Evolutionary conservation across 148 eudicot species (phyloP).

Genomic region (Persicaria tinctoria): DNA sequence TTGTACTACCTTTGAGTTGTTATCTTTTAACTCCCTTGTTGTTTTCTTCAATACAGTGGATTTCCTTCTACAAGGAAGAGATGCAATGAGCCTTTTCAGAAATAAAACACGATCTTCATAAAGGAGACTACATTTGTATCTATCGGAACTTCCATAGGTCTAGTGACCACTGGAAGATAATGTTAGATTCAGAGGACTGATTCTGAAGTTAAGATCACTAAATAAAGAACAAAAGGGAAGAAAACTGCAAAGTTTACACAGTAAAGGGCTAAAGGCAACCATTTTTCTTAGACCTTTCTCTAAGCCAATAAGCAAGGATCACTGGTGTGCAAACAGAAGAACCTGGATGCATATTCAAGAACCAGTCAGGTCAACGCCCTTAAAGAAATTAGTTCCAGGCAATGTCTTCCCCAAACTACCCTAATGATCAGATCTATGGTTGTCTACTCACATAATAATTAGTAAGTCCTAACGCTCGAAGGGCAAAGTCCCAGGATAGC

Average conservation of each 20-base stretch:
- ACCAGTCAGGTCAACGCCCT: not conserved
- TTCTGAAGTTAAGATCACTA: not conserved
- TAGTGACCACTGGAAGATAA: not conserved
- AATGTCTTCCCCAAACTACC: too few relatives aligned
- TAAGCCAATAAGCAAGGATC: not conserved
- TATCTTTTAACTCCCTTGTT: not conserved
- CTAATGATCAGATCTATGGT: too few relatives aligned
- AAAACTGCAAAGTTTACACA: not conserved
- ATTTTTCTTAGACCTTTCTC: not conserved
- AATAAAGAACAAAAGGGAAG: not conserved
- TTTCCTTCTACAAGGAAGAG: not conserved
- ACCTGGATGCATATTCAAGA: not conserved
- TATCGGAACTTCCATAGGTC: not conserved
- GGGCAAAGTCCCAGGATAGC: not conserved
- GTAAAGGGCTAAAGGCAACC: not conserved
- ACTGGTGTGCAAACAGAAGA: not conserved
- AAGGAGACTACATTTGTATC: not conserved
- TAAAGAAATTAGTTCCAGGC: not conserved
- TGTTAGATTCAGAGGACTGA: not conserved
- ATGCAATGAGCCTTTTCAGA: not conserved
- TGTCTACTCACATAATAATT: not conserved
- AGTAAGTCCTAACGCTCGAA: not conserved
- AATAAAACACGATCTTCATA: not conserved
- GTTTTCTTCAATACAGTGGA: not conserved
- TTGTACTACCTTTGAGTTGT: not conserved